Base-by-base conservation (phyloP, 106 monocot species). In the Dendrobium catenatum region DNA sequence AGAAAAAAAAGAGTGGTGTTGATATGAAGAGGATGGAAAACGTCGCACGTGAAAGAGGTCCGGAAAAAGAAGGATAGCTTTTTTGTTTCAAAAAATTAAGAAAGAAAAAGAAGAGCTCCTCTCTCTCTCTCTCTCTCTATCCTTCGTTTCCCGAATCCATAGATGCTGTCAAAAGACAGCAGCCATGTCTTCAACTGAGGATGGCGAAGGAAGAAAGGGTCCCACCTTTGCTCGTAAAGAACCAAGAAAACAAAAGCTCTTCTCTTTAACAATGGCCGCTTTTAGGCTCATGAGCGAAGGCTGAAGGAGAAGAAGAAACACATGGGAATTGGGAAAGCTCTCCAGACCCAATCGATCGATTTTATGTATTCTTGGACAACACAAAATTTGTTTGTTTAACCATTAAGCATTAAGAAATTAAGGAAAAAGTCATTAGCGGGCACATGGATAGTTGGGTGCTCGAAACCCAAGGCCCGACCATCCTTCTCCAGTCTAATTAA, bases 121-220 rank as follows among this genome's bases (percentile, higher is more conserved):
- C 66, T 66, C 26, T 66, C 66, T 44, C 48, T 31, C 78, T 51
- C 72, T 64, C 82, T 81, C 81, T 82, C 61, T 20, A 6, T 55
- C 13, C 77, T 77, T 78, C 77, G 42, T 15, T 85, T 85, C 81
- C 78, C 78, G 80, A 85, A 85, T 81, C 78, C 73, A 72, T 43
- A 77, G 81, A 81, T 78, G 33, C 81, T 85, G 85, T 85, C 77
- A 81, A 81, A 77, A 42, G 41, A 55, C 70, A 42, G 42, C 26
- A 64, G 13, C 78, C 64, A 46, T 78, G 68, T 78, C 72, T 42
- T 78, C 29, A 80, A 42, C 80, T 73, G 64, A 24, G 77, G 84
- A 77, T 22, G 80, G 22, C 29, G 54, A 73, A 42, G 74, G 43
- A 31, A 40, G n/a, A 37, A 1, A 15, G 37, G 49, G 9, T 48